phyloP scores from a whole-genome alignment of 768 basidiomycete species.

The Coprinopsis cinerea region DNA sequence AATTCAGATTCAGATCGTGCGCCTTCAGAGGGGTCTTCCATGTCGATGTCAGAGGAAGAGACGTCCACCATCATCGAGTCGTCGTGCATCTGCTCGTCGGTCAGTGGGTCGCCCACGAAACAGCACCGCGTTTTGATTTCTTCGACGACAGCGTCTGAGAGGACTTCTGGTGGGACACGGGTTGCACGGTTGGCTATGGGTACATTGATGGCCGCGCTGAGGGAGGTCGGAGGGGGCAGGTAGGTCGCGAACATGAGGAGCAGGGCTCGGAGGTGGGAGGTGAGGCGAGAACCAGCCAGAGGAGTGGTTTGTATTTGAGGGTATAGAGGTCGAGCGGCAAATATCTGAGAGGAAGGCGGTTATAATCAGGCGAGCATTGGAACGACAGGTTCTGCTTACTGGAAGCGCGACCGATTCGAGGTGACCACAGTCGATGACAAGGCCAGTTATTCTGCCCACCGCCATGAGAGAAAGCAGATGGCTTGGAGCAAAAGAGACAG shows the following conservation, averaged over 20 bases:
- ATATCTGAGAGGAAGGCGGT: constrained; percentile 57
- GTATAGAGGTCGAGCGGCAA: constrained; percentile 81
- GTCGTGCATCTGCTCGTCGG: constrained; percentile 25
- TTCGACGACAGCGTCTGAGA: constrained; percentile 79
- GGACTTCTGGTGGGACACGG: constrained; percentile 71
- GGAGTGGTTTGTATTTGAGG: constrained; percentile 81
- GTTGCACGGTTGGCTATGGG: constrained; percentile 57
- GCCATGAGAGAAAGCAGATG: constrained; percentile 82
- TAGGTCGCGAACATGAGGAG: constrained; percentile 81
- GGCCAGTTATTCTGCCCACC: constrained; percentile 84
- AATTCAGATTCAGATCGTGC: constrained; percentile 67
- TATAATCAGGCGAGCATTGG: neutral
- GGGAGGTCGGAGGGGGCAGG: constrained; percentile 70
- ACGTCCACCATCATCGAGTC: constrained; percentile 20
- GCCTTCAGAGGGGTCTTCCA: constrained; percentile 32
- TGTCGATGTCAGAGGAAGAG: constrained; percentile 30
- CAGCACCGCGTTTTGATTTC: constrained; percentile 87
- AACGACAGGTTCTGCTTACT: constrained; percentile 51
- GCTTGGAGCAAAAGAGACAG: constrained; percentile 88
- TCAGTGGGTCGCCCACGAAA: constrained; percentile 70
- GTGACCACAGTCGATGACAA: constrained; percentile 91
- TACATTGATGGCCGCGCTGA: constrained; percentile 58
- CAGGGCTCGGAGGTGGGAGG: constrained; percentile 74
- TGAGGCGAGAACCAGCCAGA: constrained; percentile 76
- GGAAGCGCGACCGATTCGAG: constrained; percentile 86